phyloP scores from a whole-genome alignment of 441 rosid genomes.

The Pelargonium myrrhifolium region DNA sequence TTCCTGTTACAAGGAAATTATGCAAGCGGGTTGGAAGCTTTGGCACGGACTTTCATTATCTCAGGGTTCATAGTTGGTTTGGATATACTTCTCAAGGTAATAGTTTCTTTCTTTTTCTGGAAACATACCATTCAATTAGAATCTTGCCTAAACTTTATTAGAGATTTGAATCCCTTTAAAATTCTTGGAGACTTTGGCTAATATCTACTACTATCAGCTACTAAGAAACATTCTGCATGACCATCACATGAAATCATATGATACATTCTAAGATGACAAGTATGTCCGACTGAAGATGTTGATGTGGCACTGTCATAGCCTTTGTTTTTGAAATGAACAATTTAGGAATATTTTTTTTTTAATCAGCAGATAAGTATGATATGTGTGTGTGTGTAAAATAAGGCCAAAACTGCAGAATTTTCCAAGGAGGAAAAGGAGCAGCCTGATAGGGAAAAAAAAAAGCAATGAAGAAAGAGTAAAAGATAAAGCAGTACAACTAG shows the following conservation, averaged over 20 bases:
- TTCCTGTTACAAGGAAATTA: constrained; percentile 81
- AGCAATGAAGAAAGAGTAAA: too few relatives aligned
- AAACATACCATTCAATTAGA: neutral
- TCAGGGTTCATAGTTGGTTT: constrained; percentile 62
- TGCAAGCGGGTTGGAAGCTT: constrained; percentile 65
- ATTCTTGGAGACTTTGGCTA: neutral
- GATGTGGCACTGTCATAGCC: neutral
- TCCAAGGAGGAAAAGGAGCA: too few relatives aligned
- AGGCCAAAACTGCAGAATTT: too few relatives aligned
- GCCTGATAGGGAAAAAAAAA: too few relatives aligned
- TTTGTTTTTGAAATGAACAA: neutral
- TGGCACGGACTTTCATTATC: constrained; percentile 63
- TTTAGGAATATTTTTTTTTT: too few relatives aligned
- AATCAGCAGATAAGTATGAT: too few relatives aligned
- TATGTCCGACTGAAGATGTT: too few relatives aligned
- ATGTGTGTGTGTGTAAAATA: too few relatives aligned
- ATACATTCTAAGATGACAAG: too few relatives aligned
- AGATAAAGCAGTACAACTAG: too few relatives aligned
- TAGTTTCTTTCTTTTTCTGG: neutral
- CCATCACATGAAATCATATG: neutral
- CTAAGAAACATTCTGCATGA: neutral
- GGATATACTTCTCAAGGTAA: constrained; percentile 84
- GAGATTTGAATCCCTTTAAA: neutral
- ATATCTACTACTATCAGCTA: neutral
- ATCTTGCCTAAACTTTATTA: neutral